phyloP scores from a whole-genome alignment of 2,329 filamentous ascomycete genomes.

The Simplicillium aogashimaense region DNA sequence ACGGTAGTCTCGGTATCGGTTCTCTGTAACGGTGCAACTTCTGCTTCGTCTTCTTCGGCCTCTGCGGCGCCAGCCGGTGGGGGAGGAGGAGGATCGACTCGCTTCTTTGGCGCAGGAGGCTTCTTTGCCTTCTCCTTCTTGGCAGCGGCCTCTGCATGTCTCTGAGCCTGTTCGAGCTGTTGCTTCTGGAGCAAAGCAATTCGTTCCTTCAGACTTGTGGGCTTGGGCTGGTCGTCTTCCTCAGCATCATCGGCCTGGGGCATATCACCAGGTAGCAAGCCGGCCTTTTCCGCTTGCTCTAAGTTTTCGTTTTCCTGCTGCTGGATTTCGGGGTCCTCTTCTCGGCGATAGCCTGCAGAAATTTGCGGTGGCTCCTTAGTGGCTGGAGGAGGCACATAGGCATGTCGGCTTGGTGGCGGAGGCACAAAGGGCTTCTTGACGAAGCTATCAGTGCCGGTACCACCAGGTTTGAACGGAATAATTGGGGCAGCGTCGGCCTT shows the following conservation, averaged over 20 bases:
- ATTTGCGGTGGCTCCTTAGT: slow-evolving; percentile 58
- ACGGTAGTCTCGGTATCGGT: slow-evolving; percentile 36
- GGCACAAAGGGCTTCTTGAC: slow-evolving; percentile 97
- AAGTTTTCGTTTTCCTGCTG: slow-evolving; percentile 56
- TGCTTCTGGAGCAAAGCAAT: slow-evolving; percentile 92
- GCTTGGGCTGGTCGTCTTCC: slow-evolving; percentile 77
- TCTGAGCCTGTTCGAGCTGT: slow-evolving; percentile 77
- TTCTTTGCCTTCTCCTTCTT: slow-evolving; percentile 87
- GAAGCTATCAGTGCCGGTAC: slow-evolving; percentile 56
- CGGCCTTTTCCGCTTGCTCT: slow-evolving; percentile 60
- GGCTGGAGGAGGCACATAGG: slow-evolving; percentile 70
- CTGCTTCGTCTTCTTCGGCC: slow-evolving; percentile 15
- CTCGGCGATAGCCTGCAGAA: slow-evolving; percentile 58
- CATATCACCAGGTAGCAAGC: slow-evolving; percentile 35
- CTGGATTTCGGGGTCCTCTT: slow-evolving; percentile 70
- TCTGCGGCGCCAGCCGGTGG: slow-evolving; percentile 23
- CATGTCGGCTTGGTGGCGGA: slow-evolving; percentile 84
- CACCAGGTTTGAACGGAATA: slow-evolving; percentile 78
- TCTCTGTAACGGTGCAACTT: slow-evolving; percentile 31
- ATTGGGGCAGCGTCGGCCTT: slow-evolving; percentile 76
- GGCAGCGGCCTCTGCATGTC: slow-evolving; percentile 65
- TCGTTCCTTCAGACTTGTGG: slow-evolving; percentile 85
- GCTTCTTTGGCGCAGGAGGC: slow-evolving; percentile 51
- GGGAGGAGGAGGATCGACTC: slow-evolving; percentile 10
- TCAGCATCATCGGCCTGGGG: slow-evolving; percentile 32